Evolutionary conservation across 164 flowering plant species (phyloP).

Genomic region (Liriodendron chinense): DNA sequence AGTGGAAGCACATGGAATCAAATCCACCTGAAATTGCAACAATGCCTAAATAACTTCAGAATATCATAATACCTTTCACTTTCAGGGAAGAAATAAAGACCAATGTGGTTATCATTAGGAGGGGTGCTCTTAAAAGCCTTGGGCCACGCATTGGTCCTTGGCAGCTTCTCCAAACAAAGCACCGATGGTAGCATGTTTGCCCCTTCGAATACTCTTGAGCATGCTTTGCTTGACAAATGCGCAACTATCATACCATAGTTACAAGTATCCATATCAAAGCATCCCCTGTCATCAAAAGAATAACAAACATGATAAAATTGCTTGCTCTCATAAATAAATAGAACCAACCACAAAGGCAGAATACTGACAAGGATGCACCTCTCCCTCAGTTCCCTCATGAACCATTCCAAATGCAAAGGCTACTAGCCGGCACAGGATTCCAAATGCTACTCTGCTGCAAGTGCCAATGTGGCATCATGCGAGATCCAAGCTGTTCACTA

Average conservation of each 20-base stretch:
- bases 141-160: constrained; percentile 51
- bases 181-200: constrained; percentile 31
- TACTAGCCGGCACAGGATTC: neutral
- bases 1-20: neutral
- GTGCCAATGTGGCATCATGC: neutral
- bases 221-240: constrained; percentile 54
- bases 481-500: no score
- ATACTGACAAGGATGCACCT: neutral
- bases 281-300: constrained; percentile 36
- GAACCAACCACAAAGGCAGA: neutral
- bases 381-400: neutral
- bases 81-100: constrained; percentile 55
- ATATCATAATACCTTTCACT: constrained; percentile 29
- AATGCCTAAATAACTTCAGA: neutral
- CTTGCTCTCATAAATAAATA: neutral
- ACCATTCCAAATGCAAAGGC: neutral
- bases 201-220: constrained; percentile 30
- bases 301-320: neutral
- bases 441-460: neutral
- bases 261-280: constrained; percentile 19
- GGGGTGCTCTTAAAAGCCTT: constrained; percentile 29
- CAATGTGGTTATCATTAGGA: constrained; percentile 46
- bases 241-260: constrained; percentile 25
- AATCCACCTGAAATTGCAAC: neutral
- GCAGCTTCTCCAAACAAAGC: constrained; percentile 27